Evolutionary conservation across 177 flowering plant species (phyloP).

Genomic region (Vitis hybrid): DNA sequence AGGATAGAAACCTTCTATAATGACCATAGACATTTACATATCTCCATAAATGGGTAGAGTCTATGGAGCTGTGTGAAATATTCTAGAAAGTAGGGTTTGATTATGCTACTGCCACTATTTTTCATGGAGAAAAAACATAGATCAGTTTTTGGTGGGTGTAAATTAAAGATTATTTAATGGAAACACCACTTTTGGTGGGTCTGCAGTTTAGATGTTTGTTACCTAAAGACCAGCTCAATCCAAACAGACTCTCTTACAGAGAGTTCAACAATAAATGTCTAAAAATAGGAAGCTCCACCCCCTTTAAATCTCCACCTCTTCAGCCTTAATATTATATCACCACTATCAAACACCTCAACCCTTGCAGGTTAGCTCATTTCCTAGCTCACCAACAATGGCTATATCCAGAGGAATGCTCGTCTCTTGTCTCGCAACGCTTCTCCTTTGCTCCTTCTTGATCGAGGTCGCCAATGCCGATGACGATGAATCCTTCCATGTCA

Average conservation of each 20-base stretch:
- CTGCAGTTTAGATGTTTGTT: background rate
- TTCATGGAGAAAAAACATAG: no score
- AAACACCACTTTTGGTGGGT: background rate
- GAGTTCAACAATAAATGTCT: background rate
- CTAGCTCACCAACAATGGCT: slow-evolving; percentile 11
- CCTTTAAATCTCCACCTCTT: slow-evolving; percentile 6
- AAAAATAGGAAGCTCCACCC: background rate
- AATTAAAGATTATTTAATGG: no score
- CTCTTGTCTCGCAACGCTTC: slow-evolving; percentile 7
- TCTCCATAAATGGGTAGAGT: no score
- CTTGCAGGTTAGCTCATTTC: no score
- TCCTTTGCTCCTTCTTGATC: slow-evolving; percentile 8
- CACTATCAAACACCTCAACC: background rate
- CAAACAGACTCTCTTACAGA: background rate
- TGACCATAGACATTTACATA: no score
- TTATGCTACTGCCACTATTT: no score
- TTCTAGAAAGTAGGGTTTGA: no score
- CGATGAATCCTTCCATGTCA: background rate
- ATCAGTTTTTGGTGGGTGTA: no score
- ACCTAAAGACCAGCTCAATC: slow-evolving; percentile 24
- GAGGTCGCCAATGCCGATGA: slow-evolving; percentile 7
- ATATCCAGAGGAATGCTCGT: slow-evolving; percentile 17
- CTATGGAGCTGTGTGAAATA: no score
- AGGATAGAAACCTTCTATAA: no score
- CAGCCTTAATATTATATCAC: background rate